Evolutionary conservation across 2,329 filamentous ascomycete genomes (phyloP).

Genomic region (Metarhizium robertsii): DNA sequence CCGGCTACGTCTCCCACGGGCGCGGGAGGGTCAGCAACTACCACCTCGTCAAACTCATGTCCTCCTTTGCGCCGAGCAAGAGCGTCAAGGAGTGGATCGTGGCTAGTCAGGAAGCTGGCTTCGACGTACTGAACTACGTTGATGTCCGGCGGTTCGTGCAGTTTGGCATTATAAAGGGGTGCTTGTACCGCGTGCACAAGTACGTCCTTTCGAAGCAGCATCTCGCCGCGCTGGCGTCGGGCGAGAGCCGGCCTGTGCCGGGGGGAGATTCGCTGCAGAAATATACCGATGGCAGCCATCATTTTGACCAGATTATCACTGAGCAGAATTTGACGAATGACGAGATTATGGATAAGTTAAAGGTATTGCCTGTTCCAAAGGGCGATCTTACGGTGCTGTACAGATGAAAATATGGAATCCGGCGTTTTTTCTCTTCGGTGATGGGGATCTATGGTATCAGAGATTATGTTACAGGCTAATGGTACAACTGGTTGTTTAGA

Average conservation of each 20-base stretch:
- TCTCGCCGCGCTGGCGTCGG: constrained; percentile 45
- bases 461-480: constrained; percentile 1
- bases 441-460: neutral
- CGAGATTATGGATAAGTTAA: constrained; percentile 61
- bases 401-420: constrained; percentile 22
- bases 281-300: constrained; percentile 67
- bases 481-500: neutral
- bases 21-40: constrained; percentile 43
- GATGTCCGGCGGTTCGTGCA: constrained; percentile 89
- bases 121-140: constrained; percentile 61
- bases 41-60: constrained; percentile 74
- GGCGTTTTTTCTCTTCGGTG: neutral
- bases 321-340: constrained; percentile 62
- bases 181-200: constrained; percentile 87
- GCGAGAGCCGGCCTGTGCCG: constrained; percentile 32
- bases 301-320: constrained; percentile 75
- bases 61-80: constrained; percentile 71
- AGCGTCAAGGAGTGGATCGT: constrained; percentile 84
- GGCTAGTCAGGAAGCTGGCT: constrained; percentile 56
- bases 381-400: constrained; percentile 48
- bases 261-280: constrained; percentile 46
- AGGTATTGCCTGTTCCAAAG: constrained; percentile 41
- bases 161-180: constrained; percentile 92
- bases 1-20: constrained; percentile 62
- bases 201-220: constrained; percentile 67